Base-by-base conservation (phyloP, 176 grass and related monocot genomes). In the Eragrostis curvula region DNA sequence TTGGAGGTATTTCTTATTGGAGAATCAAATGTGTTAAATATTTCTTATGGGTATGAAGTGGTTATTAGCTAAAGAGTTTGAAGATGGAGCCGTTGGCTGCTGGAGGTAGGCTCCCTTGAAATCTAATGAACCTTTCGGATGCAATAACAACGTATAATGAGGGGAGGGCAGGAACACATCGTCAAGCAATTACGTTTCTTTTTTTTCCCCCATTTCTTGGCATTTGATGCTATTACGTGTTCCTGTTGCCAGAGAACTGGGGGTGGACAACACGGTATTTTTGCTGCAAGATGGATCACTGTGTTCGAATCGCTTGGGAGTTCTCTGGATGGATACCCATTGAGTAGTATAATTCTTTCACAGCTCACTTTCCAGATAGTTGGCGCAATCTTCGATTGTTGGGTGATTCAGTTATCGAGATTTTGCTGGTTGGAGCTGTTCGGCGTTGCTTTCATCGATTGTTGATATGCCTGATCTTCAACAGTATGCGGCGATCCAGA, bases 201-300 rank as follows among this genome's bases (percentile, higher is more conserved):
- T 81, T 43, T 70, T 29, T 36, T 8, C 14, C 52, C 23, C 13
- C 36, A 13, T 42, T 80, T 91, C 68, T 56, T 89, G 61, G 72
- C 78, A 83, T 92, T 94, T 94, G 89, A 94, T 94, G 62, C 81
- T 90, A n/a, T 91, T 70, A 20, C 82, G 69, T 92, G 85, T 88
- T 94, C 73, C 81, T 94, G 74, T 94, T 94, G 85, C 89, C 92
- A 91, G 87, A 89, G 62, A 89, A 84, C 50, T 77, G 86, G 87
- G 87, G 65, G 42, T 83, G 59, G 75, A 74, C 88, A 73, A 39
- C 61, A 7, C 5, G 12, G 70, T 85, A 85, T 80, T 49, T 88
- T 74, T 73, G 75, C 78, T 86, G 92, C 88, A 84, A 77, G 87
- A 76, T 88, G 85, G 77, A 83, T 70, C 42, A 57, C 65, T 78